These are phyloP conservation scores for Paracamarosporium sp. DNA, from an alignment of 2,329 filamentous ascomycete species.

Conservation along the genomic window DNA sequence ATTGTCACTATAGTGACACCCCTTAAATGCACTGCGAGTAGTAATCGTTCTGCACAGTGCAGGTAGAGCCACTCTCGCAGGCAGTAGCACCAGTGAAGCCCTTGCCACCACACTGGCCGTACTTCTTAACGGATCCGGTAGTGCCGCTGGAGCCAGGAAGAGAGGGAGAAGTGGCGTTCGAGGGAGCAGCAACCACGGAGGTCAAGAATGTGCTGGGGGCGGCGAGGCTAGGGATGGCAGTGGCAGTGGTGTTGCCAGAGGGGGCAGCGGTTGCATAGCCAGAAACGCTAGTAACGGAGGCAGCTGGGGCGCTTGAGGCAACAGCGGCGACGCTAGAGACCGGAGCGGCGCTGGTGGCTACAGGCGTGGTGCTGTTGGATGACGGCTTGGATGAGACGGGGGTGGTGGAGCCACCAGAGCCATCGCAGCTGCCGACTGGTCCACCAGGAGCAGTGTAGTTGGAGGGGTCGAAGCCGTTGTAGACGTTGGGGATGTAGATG, in stretches of 20 bases:
- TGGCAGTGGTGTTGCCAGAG: background rate
- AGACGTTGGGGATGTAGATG: conserved; percentile 46
- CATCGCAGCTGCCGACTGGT: conserved; percentile 32
- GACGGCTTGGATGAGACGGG: conserved; percentile 10
- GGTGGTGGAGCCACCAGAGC: conserved; percentile 21
- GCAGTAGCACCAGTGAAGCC: conserved; percentile 47
- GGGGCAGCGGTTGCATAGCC: background rate
- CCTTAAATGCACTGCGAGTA: conserved; percentile 53
- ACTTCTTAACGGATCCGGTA: conserved; percentile 21
- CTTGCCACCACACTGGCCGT: conserved; percentile 53
- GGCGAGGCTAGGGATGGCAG: background rate
- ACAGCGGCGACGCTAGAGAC: conserved; percentile 9
- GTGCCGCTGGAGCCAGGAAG: conserved; percentile 4
- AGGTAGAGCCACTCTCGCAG: conserved; percentile 49
- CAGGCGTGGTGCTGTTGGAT: conserved; percentile 1
- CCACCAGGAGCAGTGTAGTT: conserved; percentile 41
- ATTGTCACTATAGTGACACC: background rate
- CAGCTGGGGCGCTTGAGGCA: background rate
- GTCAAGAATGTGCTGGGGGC: background rate
- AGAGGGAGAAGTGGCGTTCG: conserved; percentile 1
- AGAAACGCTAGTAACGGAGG: background rate
- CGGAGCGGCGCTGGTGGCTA: conserved; percentile 14
- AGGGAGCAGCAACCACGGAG: conserved; percentile 9
- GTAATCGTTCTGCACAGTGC: conserved; percentile 51
- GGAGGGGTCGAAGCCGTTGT: conserved; percentile 40